Base-by-base conservation (phyloP, 495 filamentous ascomycete genomes). In the Aspergillus haitiensis region DNA sequence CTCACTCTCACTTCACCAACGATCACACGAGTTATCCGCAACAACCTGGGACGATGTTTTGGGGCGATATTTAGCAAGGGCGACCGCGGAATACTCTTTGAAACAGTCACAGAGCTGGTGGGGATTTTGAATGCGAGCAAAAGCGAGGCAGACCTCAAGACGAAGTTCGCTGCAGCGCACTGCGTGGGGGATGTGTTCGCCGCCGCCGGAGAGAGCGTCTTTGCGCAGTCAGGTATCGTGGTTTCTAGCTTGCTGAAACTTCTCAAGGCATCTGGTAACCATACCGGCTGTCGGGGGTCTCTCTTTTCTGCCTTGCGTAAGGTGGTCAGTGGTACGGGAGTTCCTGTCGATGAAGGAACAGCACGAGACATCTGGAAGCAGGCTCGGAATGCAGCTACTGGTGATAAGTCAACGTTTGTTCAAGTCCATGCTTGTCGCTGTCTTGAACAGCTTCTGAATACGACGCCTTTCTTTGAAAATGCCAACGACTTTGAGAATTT, bases 301-400 rank as follows among this genome's bases (percentile, higher is more conserved):
- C 82, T 94, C n/a, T 93, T 92, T 70, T 83, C 81, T 52, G 84
- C 92, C 4, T 70, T 97, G 16, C 88, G 86, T 51, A 93, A 93
- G 74, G 82, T 95, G 4, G 77, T 86, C 9, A 80, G 77, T 47
- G 91, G 91, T 67, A 82, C 96, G 27, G 82, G 81, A 21, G 78
- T 81, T 2, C 91, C 91, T 63, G 75, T 92, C 56, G 94, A 99
- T 63, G 94, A 99, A 70, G 78, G 73, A 55, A 81, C 90, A n/a
- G 89, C 88, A 10, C 85, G 91, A 64, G 93, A 97, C 68, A 84
- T 92, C 32, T 98, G 93, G 94, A 99, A 97, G 71, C 88, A 91
- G 66, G 88, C 89, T 27, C 83, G 94, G 47, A 88, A 82, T 72
- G 83, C 86, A 56, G 88, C 90, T 9, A 82, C 86, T 1, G 78